Base-by-base conservation (phyloP, 2,329 filamentous ascomycete species). In the Myotisia sp. region DNA sequence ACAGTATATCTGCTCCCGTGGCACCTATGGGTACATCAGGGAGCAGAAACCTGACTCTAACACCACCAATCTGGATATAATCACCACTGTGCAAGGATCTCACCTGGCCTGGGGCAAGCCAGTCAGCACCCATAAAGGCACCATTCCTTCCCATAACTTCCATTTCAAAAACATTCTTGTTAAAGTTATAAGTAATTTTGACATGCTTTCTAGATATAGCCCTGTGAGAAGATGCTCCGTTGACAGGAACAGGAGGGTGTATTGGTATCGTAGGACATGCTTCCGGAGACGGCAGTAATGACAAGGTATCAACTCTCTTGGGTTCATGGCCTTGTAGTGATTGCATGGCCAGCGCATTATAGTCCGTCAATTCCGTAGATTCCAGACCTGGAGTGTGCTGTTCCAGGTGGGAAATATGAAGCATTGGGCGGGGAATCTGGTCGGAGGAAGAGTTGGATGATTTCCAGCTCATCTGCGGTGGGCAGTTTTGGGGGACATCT, bases 131-230 rank as follows among this genome's bases (percentile, higher is more conserved):
- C 37, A 71, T 62, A 37, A 70, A 68, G 22, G 68, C 63, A 37
- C 70, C 70, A 42, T 75, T 75, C 34, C 64, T 58, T 22, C 73
- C 71, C 32, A 73, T 60, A 2, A 76, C 67, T 35, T 68, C 59
- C 55, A 76, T 62, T 44, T 73, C 65, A 47, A 75, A 78, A 22
- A 61, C 45, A 29, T 67, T 63, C 23, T 63, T 59, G 26, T 71
- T 62, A 41, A 70, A 68, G 38, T 73, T 71, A 56, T 71, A 77
- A 17, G 63, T 59, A 39, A 78, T 74, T 39, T 65, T 68, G 34
- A 74, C 64, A 47, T 78, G 74, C 44, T 71, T 65, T 16, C 72
- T 63, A 3, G 73, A 77, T 21, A 77, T 76, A 27, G 65, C 66
- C 41, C 67, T 69, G 42, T 74, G 68, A 10, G 63, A 62, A 8